Percentiles rank a stretch among this genome's conserved stretches.
Conservation (phyloP, 2,329 filamentous ascomycete genomes). For the Berkeleyomyces basicola region DNA sequence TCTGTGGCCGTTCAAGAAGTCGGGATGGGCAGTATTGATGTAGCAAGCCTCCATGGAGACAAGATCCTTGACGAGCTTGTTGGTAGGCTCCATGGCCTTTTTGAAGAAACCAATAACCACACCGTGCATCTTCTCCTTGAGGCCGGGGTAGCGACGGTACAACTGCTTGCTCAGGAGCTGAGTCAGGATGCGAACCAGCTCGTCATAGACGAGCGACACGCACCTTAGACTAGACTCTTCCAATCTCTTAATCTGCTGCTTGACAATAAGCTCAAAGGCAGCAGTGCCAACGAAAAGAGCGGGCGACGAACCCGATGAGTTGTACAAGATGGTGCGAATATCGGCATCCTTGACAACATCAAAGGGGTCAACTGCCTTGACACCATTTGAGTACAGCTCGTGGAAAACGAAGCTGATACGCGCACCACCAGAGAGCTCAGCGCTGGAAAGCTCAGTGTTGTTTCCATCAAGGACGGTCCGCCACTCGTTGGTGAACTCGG, state of each 20-base stretch:
- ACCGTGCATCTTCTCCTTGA: constrained; percentile 93
- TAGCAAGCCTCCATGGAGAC: constrained; percentile 95
- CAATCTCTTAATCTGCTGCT: constrained; percentile 91
- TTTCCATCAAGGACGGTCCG: constrained; percentile 90
- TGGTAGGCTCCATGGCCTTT: constrained; percentile 94
- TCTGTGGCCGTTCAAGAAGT: constrained; percentile 92
- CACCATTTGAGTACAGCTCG: constrained; percentile 90
- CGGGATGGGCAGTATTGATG: constrained; percentile 95
- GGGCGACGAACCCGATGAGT: constrained; percentile 95
- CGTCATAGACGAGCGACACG: constrained; percentile 92
- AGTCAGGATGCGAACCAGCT: constrained; percentile 84
- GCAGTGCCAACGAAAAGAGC: constrained; percentile 94
- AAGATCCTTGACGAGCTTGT: constrained; percentile 86
- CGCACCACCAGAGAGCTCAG: constrained; percentile 87
- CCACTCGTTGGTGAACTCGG: constrained; percentile 96
- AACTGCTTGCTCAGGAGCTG: constrained; percentile 78
- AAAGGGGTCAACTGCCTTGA: constrained; percentile 96
- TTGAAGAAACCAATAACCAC: constrained; percentile 95
- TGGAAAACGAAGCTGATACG: constrained; percentile 99
- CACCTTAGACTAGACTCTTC: constrained; percentile 97
- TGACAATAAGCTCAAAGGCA: constrained; percentile 96
- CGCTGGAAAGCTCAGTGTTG: constrained; percentile 86
- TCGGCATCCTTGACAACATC: constrained; percentile 95
- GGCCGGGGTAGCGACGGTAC: constrained; percentile 78
- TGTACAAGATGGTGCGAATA: constrained; percentile 92